Evolutionary conservation across 2,329 filamentous ascomycete species (phyloP).

Genomic region (Pseudogymnoascus sp.): DNA sequence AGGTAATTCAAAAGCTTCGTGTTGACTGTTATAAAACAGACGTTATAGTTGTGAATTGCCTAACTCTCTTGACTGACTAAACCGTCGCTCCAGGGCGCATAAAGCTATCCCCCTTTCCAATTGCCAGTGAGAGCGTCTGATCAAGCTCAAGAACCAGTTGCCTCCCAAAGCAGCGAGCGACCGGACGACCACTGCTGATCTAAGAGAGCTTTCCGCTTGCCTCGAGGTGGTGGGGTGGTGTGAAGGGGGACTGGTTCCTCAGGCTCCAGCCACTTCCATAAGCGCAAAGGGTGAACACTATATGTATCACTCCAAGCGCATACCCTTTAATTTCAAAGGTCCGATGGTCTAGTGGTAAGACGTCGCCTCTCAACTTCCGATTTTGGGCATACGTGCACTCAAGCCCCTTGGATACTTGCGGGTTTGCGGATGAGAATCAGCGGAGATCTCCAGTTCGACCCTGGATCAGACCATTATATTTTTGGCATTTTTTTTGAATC

Average conservation of each 20-base stretch:
- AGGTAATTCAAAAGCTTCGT: constrained; percentile 4
- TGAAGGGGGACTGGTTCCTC: not conserved
- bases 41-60: not conserved
- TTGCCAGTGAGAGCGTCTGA: not conserved
- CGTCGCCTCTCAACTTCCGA: not conserved
- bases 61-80: not conserved
- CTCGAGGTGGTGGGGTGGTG: not conserved
- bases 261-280: not conserved
- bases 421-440: constrained; percentile 8
- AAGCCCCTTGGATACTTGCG: not conserved
- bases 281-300: not conserved
- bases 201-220: not conserved
- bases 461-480: not conserved
- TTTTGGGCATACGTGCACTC: not conserved
- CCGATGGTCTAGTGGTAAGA: constrained; percentile 1
- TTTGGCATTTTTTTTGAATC: not conserved
- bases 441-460: not conserved
- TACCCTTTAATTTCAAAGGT: not conserved
- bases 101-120: not conserved
- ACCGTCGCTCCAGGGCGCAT: not conserved
- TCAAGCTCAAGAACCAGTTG: not conserved
- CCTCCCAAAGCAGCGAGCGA: not conserved
- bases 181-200: too few relatives aligned
- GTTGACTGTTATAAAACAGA: not conserved
- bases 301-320: not conserved